Conservation (phyloP, 306 rosid genomes). For the Rosa rugosa region DNA sequence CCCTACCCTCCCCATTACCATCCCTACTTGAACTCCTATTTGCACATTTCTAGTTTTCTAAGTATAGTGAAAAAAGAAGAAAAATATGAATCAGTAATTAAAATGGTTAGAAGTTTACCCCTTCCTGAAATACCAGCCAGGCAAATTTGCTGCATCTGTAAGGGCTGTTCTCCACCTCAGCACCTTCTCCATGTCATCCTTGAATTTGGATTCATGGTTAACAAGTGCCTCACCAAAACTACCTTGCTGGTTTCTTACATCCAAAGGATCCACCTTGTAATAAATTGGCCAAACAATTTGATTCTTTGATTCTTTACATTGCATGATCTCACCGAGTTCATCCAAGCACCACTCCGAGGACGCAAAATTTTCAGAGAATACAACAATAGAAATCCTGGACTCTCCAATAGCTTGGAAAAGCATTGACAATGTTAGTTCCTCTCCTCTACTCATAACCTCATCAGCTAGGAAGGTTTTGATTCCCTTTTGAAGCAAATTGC, state of each 20-base stretch:
- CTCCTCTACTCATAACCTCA: too few relatives aligned
- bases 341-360: neutral
- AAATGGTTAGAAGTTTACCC: neutral
- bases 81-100: too few relatives aligned
- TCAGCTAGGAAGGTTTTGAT: too few relatives aligned
- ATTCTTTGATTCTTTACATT: neutral
- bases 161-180: neutral
- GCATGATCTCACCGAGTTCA: neutral
- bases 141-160: neutral
- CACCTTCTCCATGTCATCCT: neutral
- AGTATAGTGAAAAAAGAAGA: too few relatives aligned
- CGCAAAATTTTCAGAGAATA: neutral
- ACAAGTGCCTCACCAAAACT: neutral
- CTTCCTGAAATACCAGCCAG: neutral
- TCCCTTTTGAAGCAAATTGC: too few relatives aligned
- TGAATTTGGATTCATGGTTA: neutral
- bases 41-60: too few relatives aligned
- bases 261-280: neutral
- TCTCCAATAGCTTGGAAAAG: too few relatives aligned
- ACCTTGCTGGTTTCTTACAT: neutral
- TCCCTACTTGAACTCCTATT: too few relatives aligned
- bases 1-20: too few relatives aligned
- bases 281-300: neutral
- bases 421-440: too few relatives aligned
- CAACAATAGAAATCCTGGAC: neutral